Evolutionary conservation across 345 rosid species (phyloP).

Genomic region (Chamaenerion angustifolium): DNA sequence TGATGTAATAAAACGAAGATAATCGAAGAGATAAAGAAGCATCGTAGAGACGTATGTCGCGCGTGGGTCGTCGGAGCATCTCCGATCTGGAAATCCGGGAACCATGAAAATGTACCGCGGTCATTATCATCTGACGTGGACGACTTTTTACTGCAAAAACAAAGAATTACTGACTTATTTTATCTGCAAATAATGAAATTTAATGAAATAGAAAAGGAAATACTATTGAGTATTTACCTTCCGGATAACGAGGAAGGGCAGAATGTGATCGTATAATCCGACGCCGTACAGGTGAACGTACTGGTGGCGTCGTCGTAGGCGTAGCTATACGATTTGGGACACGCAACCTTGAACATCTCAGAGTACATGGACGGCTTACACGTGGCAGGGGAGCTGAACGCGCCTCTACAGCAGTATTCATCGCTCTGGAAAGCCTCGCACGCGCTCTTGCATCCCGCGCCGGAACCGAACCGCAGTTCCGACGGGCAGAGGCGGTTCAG

Average conservation of each 20-base stretch:
- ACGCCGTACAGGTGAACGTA: slow-evolving; percentile 80
- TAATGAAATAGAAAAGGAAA: too few species aligned
- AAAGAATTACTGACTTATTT: too few species aligned
- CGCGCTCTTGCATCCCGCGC: slow-evolving; percentile 83
- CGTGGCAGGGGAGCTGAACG: slow-evolving; percentile 67
- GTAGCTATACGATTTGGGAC: slow-evolving; percentile 87
- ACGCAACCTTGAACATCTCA: slow-evolving; percentile 74
- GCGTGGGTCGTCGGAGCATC: too few species aligned
- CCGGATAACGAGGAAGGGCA: slow-evolving; percentile 51
- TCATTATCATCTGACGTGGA: too few species aligned
- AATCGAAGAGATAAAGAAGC: too few species aligned
- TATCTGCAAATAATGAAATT: too few species aligned
- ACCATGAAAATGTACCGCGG: too few species aligned
- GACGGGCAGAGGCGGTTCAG: slow-evolving; percentile 69
- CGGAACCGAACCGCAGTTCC: slow-evolving; percentile 53
- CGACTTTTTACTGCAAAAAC: too few species aligned
- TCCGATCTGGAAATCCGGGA: too few species aligned
- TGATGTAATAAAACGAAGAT: too few species aligned
- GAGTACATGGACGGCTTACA: slow-evolving; percentile 86
- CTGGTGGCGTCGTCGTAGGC: slow-evolving; percentile 91
- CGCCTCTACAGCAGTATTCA: slow-evolving; percentile 95
- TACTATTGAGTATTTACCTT: too few species aligned
- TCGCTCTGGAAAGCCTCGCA: slow-evolving; percentile 86
- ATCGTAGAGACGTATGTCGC: too few species aligned
- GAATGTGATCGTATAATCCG: slow-evolving; percentile 85